These are phyloP conservation scores for Saxophila tyrrhenica DNA, from an alignment of 495 filamentous ascomycete species.

Conservation along the genomic window DNA sequence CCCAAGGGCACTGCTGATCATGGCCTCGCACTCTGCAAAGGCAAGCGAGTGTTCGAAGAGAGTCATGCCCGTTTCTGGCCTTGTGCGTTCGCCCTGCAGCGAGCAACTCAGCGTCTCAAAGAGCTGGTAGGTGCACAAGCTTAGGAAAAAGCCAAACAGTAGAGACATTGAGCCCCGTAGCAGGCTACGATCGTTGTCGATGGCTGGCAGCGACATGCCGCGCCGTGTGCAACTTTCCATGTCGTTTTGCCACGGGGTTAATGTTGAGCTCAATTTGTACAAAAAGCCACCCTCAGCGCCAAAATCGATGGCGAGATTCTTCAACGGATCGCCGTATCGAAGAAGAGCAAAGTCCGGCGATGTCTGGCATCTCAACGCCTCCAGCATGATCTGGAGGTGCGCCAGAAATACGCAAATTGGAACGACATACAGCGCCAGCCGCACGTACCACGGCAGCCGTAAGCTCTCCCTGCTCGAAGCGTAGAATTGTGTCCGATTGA, in stretches of 20 bases:
- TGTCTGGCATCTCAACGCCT: conserved; percentile 87
- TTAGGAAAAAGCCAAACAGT: conserved; percentile 79
- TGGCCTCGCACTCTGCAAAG: conserved; percentile 88
- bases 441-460: conserved; percentile 55
- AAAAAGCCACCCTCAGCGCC: conserved; percentile 57
- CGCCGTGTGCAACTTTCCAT: conserved; percentile 59
- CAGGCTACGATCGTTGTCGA: conserved; percentile 25
- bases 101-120: conserved; percentile 77
- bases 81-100: conserved; percentile 68
- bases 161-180: conserved; percentile 64
- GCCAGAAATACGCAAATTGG: conserved; percentile 64
- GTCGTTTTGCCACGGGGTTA: conserved; percentile 59
- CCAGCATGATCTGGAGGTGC: conserved; percentile 58
- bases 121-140: conserved; percentile 75
- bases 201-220: conserved; percentile 45
- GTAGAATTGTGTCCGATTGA: conserved; percentile 89
- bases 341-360: conserved; percentile 61
- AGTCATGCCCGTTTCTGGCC: conserved; percentile 89
- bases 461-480: conserved; percentile 74
- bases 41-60: conserved; percentile 93
- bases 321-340: conserved; percentile 60
- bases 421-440: conserved; percentile 58
- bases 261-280: conserved; percentile 51
- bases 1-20: conserved; percentile 63
- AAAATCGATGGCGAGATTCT: conserved; percentile 59